These are phyloP conservation scores for Prorocentrum cordatum DNA, from an alignment of 169 alveolate genomes.

Conservation along the genomic window DNA sequence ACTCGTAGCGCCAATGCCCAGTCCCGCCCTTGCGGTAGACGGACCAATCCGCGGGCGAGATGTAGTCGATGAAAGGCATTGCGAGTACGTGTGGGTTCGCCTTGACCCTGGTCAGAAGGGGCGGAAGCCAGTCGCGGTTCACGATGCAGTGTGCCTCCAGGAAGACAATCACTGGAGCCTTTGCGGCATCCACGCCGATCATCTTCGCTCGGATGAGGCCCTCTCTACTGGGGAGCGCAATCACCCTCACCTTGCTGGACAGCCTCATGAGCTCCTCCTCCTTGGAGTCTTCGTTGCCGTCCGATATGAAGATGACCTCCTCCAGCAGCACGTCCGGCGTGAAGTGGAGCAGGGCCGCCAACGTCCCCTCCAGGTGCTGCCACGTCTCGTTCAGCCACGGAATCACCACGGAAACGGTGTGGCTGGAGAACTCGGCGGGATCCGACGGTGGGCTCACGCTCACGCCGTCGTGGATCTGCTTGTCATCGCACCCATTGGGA, in stretches of 20 bases:
- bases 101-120: neutral
- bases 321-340: neutral
- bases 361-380: neutral
- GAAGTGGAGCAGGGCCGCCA: neutral
- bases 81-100: no score
- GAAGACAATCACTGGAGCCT: neutral
- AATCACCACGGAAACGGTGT: neutral
- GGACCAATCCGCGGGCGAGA: no score
- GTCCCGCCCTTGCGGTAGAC: neutral
- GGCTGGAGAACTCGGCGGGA: neutral
- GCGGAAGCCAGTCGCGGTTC: neutral
- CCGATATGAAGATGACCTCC: neutral
- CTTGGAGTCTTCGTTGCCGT: neutral
- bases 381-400: neutral
- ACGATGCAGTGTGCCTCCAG: neutral
- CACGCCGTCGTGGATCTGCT: neutral
- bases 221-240: neutral
- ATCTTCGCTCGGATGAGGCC: neutral
- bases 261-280: neutral
- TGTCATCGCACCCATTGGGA: slow-evolving; percentile 36
- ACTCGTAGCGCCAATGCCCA: neutral
- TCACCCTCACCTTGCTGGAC: neutral
- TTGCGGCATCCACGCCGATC: neutral
- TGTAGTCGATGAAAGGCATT: no score
- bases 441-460: neutral